These are phyloP conservation scores for Coleophoma eucalyptorum DNA, from an alignment of 2,329 filamentous ascomycete genomes.

Conservation along the genomic window DNA sequence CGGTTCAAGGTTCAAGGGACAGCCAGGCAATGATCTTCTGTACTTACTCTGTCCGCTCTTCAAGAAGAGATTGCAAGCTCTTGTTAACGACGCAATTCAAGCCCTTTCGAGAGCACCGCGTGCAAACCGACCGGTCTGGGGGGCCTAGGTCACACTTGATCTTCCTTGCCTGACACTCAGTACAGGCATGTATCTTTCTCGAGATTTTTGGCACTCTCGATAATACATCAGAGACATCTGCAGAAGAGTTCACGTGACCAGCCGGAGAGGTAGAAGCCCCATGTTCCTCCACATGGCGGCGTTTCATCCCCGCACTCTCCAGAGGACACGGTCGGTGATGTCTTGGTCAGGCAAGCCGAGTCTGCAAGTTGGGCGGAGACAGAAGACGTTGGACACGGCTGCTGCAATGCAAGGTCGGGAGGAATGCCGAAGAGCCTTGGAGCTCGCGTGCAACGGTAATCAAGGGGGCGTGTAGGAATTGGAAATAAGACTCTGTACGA, in stretches of 20 bases:
- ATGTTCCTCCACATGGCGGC: background rate
- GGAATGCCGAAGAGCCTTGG: too few species aligned
- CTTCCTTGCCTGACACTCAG: conserved; percentile 49
- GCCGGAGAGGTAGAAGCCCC: background rate
- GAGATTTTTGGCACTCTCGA: conserved; percentile 19
- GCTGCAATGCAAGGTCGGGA: too few species aligned
- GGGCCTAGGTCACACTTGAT: conserved; percentile 40
- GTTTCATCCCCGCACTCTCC: too few species aligned
- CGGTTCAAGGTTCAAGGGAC: too few species aligned
- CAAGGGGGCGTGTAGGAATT: too few species aligned
- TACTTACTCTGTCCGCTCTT: conserved; percentile 45
- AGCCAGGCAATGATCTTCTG: too few species aligned
- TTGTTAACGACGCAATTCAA: conserved; percentile 51
- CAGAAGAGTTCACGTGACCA: background rate
- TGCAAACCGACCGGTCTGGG: conserved; percentile 38
- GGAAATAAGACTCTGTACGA: too few species aligned
- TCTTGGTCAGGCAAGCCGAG: too few species aligned
- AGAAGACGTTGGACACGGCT: too few species aligned
- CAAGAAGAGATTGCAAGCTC: conserved; percentile 50
- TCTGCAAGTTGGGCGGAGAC: too few species aligned
- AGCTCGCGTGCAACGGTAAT: too few species aligned
- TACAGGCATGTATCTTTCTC: conserved; percentile 25
- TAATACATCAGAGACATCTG: background rate
- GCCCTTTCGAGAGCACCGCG: conserved; percentile 43
- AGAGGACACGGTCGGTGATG: too few species aligned